Evolutionary conservation across 805 yeast species (phyloP).

Genomic region (Deakozyma indianensis): DNA sequence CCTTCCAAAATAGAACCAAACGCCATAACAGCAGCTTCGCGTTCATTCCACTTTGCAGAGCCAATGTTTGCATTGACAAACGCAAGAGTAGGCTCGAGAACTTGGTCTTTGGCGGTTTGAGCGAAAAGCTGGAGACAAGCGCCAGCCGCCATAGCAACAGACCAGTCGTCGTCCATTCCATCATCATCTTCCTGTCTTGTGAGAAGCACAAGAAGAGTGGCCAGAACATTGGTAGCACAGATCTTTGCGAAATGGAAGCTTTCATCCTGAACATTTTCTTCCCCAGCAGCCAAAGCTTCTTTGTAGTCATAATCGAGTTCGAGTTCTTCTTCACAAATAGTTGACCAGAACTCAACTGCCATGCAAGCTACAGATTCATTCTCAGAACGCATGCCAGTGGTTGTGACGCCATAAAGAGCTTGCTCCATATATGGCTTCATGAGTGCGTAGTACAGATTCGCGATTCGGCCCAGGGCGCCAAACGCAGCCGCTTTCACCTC

Average conservation of each 20-base stretch:
- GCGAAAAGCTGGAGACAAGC: slow-evolving; percentile 92
- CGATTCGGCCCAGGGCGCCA: slow-evolving; percentile 86
- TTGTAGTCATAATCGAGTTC: slow-evolving; percentile 52
- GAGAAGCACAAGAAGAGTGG: slow-evolving; percentile 65
- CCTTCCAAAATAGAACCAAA: slow-evolving; percentile 96
- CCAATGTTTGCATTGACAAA: slow-evolving; percentile 69
- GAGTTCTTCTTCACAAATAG: slow-evolving; percentile 97
- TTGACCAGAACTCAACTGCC: slow-evolving; percentile 98
- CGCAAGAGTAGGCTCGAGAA: slow-evolving; percentile 69
- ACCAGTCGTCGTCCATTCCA: slow-evolving; percentile 90
- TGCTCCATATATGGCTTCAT: slow-evolving; percentile 97
- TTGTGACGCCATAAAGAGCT: slow-evolving; percentile 82
- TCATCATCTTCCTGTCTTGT: slow-evolving; percentile 87
- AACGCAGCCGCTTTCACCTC: slow-evolving; percentile 89
- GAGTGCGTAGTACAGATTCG: slow-evolving; percentile 74
- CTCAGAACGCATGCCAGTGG: slow-evolving; percentile 74
- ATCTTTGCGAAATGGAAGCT: slow-evolving; percentile 72
- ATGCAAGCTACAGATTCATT: slow-evolving; percentile 86
- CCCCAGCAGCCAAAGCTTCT: slow-evolving; percentile 20
- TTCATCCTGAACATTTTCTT: slow-evolving; percentile 28
- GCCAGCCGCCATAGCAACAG: slow-evolving; percentile 97
- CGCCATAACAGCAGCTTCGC: slow-evolving; percentile 99
- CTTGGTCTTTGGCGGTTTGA: slow-evolving; percentile 72
- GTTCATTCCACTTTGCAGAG: slow-evolving; percentile 57
- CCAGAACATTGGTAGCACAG: slow-evolving; percentile 75